Conservation (phyloP, 345 rosid genomes). For the Mangifera indica region DNA sequence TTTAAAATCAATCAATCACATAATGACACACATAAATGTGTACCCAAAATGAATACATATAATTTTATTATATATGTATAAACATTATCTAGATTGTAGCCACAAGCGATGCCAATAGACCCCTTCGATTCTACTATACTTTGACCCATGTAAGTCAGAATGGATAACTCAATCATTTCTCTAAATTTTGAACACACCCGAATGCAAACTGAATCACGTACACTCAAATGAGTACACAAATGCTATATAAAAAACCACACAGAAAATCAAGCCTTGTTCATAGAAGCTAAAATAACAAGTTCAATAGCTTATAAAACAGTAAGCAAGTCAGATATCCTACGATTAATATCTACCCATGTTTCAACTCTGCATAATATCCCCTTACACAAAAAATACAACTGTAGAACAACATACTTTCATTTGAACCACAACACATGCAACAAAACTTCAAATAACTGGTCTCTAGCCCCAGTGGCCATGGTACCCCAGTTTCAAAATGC, state of each 20-base stretch:
- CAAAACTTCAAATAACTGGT: slow-evolving; percentile 21
- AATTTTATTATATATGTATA: too few species aligned
- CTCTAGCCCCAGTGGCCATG: slow-evolving; percentile 14
- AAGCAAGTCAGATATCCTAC: slow-evolving; percentile 2
- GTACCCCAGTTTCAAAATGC: slow-evolving; percentile 11
- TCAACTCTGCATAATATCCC: slow-evolving; percentile 18
- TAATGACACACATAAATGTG: too few species aligned
- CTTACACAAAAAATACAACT: slow-evolving; percentile 2
- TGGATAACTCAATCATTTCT: too few species aligned
- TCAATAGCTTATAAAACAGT: neutral
- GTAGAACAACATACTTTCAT: slow-evolving; percentile 21
- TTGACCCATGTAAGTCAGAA: too few species aligned
- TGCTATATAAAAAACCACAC: neutral
- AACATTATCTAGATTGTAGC: too few species aligned
- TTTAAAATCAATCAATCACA: too few species aligned
- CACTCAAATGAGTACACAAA: neutral
- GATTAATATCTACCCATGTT: slow-evolving; percentile 13
- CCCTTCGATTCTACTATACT: too few species aligned
- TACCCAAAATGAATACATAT: too few species aligned
- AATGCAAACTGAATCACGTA: too few species aligned
- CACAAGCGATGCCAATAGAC: too few species aligned
- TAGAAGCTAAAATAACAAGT: neutral
- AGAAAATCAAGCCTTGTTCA: neutral
- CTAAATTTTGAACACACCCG: too few species aligned
- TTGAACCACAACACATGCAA: slow-evolving; percentile 13